phyloP scores from a whole-genome alignment of 2,329 filamentous ascomycete genomes.

The Tolypocladium ovalisporum region DNA sequence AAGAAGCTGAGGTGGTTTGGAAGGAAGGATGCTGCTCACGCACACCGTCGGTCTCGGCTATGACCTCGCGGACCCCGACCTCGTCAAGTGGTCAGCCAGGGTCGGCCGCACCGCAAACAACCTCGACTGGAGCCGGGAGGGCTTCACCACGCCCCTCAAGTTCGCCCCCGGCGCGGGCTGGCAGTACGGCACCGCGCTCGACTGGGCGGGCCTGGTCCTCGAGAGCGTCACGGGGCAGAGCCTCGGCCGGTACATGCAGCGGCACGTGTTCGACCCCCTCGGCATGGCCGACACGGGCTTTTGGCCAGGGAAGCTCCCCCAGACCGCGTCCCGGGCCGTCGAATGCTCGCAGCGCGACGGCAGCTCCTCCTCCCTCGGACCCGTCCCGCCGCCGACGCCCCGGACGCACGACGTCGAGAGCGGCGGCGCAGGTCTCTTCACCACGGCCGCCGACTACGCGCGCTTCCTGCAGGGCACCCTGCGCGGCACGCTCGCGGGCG shows the following conservation, averaged over 20 bases:
- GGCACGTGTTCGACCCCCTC: slow-evolving; percentile 24
- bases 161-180: slow-evolving; percentile 36
- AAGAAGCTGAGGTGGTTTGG: neutral
- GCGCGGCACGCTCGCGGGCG: slow-evolving; percentile 16
- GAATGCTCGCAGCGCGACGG: slow-evolving; percentile 10
- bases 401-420: slow-evolving; percentile 24
- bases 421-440: slow-evolving; percentile 32
- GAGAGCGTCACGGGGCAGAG: slow-evolving; percentile 25
- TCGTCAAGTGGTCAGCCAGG: slow-evolving; percentile 26
- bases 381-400: slow-evolving; percentile 10
- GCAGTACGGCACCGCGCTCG: slow-evolving; percentile 34
- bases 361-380: slow-evolving; percentile 7
- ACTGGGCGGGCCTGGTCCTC: slow-evolving; percentile 36
- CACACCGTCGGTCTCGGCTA: slow-evolving; percentile 38
- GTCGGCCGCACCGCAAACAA: slow-evolving; percentile 20
- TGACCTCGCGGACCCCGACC: slow-evolving; percentile 26
- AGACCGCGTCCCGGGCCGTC: slow-evolving; percentile 11
- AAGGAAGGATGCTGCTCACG: slow-evolving; percentile 28
- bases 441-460: slow-evolving; percentile 28
- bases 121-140: slow-evolving; percentile 21
- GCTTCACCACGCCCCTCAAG: slow-evolving; percentile 29
- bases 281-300: slow-evolving; percentile 26
- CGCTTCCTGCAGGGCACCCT: slow-evolving; percentile 23
- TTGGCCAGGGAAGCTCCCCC: slow-evolving; percentile 17
- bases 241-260: slow-evolving; percentile 25